Evolutionary conservation across 371 early-diverging fungal genomes (phyloP), one percentile per base, ranked within the genome.

Genomic region (Mucor lusitanicus): DNA sequence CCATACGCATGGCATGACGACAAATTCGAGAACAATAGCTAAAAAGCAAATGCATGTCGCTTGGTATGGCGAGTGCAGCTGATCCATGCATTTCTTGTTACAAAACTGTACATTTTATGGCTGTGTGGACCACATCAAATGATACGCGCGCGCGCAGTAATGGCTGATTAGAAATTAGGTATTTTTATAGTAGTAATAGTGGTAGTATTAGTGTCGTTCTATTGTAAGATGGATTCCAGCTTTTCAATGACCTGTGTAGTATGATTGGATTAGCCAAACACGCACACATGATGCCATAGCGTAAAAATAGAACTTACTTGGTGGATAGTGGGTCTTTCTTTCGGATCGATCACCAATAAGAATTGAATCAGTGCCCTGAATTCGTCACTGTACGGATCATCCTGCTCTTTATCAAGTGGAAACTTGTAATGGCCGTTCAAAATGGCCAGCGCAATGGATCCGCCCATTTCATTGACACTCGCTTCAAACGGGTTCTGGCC

Each of bases 401-500:
- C 50, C 3, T 61, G 44, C 37, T 63, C 54, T 40, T 63, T 63
- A 39, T 69, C 54, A 0, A 68, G 59, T 0, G 93, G 91, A 53
- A 87, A 85, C 3, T 75, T 68, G 59, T 85, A 89, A 12, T 83
- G 82, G 3, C 84, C 87, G 37, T 90, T 91, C 55, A 81, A 54
- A 1, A 91, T 90, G 2, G 93, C 90, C 60, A 92, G 77, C 1
- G 88, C 85, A 30, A 91, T 86, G 0, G 88, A 88, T 0, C 91
- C 91, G 53, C 91, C 91, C 40, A 88, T 85, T 42, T 89, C 89
- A 59, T 82, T 87, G 56, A 76, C 73, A 37, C 82, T 87, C 9
- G 85, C 81, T 63, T 91, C 93, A 59, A 91, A 92, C 0, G 93
- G 93, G 39, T 88, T 88, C 40, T 82, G 77, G 0, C 87, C 87